Percentiles rank a stretch among this genome's conserved stretches.
phyloP scores from a whole-genome alignment of 371 early-diverging fungal species.

The Apophysomyces trapeziformis region DNA sequence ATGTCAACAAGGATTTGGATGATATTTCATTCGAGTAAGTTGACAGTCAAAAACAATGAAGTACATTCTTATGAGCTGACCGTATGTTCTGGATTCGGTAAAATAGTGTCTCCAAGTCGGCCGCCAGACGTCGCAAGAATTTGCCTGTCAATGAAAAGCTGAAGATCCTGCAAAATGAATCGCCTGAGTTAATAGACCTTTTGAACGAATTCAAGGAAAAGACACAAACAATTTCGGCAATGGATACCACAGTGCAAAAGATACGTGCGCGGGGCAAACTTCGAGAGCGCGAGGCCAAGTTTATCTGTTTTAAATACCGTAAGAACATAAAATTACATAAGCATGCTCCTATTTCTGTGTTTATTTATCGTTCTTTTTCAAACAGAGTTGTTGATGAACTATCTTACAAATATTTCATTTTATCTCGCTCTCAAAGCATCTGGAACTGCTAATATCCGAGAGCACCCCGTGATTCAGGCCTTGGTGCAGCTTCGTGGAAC shows the following conservation, averaged over 20 bases:
- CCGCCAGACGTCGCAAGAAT: constrained; percentile 53
- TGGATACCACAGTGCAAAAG: constrained; percentile 27
- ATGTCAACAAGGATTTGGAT: constrained; percentile 61
- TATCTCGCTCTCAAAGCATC: constrained; percentile 83
- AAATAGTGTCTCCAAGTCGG: constrained; percentile 21
- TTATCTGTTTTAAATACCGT: constrained; percentile 62
- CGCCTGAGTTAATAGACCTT: constrained; percentile 84
- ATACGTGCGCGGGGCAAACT: constrained; percentile 21
- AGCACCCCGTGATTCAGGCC: constrained; percentile 86
- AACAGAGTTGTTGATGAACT: constrained; percentile 60
- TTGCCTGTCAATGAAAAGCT: constrained; percentile 71
- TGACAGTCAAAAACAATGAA: neutral
- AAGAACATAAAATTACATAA: constrained; percentile 7
- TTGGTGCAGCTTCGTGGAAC: constrained; percentile 74
- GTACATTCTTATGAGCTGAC: neutral
- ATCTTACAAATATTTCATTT: constrained; percentile 89
- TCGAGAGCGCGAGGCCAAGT: constrained; percentile 36
- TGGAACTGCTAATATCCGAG: constrained; percentile 56
- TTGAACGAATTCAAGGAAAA: constrained; percentile 76
- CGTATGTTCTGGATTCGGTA: neutral
- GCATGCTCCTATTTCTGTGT: too few species aligned
- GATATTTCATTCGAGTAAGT: constrained; percentile 57
- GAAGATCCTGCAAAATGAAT: constrained; percentile 74
- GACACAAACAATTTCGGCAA: constrained; percentile 36
- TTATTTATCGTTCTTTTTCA: too few species aligned